Evolutionary conservation across 2,329 filamentous ascomycete species (phyloP).

Genomic region (Shiraia bambusicola): DNA sequence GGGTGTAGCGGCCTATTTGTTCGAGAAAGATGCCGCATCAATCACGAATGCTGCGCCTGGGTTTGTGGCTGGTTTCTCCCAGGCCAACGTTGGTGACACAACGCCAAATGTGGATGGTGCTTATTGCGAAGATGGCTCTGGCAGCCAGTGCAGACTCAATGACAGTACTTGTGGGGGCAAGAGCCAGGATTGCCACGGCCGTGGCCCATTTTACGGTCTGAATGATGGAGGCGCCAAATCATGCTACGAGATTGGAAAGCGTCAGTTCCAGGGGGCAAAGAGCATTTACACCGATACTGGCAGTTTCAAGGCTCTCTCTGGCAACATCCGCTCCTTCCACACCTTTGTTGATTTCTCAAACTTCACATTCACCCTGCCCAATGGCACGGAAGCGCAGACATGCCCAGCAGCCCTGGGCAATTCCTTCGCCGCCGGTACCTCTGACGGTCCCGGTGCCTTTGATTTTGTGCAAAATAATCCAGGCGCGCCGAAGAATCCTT

Average conservation of each 20-base stretch:
- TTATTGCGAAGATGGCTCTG: conserved; percentile 81
- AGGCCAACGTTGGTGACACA: conserved; percentile 88
- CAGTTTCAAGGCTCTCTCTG: conserved; percentile 56
- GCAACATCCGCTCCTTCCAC: conserved; percentile 76
- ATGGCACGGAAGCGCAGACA: conserved; percentile 69
- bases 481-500: conserved; percentile 71
- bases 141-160: conserved; percentile 67
- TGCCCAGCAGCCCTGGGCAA: conserved; percentile 89
- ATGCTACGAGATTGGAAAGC: conserved; percentile 72
- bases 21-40: conserved; percentile 68
- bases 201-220: conserved; percentile 68
- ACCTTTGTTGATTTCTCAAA: conserved; percentile 79
- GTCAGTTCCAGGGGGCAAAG: conserved; percentile 67
- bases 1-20: conserved; percentile 81
- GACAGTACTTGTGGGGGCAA: conserved; percentile 82
- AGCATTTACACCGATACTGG: conserved; percentile 56
- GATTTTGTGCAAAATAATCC: conserved; percentile 90
- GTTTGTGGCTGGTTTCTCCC: conserved; percentile 90
- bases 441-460: conserved; percentile 86
- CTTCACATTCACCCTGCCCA: conserved; percentile 71
- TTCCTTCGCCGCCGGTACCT: conserved; percentile 89
- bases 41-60: conserved; percentile 57
- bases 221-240: conserved; percentile 67
- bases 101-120: conserved; percentile 85
- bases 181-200: conserved; percentile 70